Percentiles rank a stretch among this genome's conserved stretches.
Conservation (phyloP, 2,329 filamentous ascomycete species). For the Xylaria arbuscula region DNA sequence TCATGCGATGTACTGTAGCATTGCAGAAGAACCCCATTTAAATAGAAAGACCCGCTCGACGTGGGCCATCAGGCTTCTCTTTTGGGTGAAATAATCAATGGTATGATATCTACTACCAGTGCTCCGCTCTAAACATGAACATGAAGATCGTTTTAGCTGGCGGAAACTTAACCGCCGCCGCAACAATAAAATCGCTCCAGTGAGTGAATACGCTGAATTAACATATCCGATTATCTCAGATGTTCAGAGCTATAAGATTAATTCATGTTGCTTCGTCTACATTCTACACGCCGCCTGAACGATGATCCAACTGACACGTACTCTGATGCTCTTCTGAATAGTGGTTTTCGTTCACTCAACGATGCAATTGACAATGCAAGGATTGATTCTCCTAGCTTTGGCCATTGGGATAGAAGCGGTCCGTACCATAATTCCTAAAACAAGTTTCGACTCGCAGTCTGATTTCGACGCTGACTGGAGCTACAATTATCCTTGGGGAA, state of each 20-base stretch:
- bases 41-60: no score
- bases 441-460: slow-evolving; percentile 53
- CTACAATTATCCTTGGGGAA: slow-evolving; percentile 68
- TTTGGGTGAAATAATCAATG: background rate
- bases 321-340: background rate
- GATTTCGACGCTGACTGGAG: slow-evolving; percentile 59
- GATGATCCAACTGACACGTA: background rate
- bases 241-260: background rate
- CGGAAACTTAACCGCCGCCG: background rate
- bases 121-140: background rate
- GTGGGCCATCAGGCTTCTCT: no score
- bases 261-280: background rate
- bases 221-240: background rate
- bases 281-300: background rate
- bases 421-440: slow-evolving; percentile 54
- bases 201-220: background rate
- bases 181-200: background rate
- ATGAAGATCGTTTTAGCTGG: background rate
- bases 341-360: background rate
- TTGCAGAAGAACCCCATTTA: background rate
- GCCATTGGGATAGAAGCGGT: slow-evolving; percentile 45
- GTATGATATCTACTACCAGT: background rate
- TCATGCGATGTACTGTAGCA: background rate
- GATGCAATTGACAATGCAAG: slow-evolving; percentile 28
- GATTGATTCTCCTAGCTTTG: slow-evolving; percentile 37